Conservation (phyloP, 2,329 filamentous ascomycete species). For the Claviceps lovelessii region DNA sequence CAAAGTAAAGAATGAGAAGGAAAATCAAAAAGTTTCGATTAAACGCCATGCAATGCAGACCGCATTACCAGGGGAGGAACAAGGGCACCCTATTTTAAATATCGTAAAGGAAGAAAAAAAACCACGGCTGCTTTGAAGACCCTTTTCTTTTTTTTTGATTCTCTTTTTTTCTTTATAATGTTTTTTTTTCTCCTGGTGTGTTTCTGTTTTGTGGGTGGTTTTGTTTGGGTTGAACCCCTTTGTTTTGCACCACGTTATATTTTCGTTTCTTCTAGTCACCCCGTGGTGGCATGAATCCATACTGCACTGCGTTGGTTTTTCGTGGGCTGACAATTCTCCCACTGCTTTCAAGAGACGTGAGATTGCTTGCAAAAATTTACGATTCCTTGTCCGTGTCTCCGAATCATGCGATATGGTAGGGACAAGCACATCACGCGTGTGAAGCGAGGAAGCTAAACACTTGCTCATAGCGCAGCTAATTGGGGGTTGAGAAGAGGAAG, state of each 20-base stretch:
- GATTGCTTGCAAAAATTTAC: not conserved
- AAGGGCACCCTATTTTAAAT: constrained; percentile 4
- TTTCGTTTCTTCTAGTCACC: too few species aligned
- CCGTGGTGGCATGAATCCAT: too few species aligned
- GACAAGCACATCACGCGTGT: not conserved
- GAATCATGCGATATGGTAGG: not conserved
- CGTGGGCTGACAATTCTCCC: too few species aligned
- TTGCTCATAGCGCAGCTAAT: not conserved
- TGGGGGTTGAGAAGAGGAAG: not conserved
- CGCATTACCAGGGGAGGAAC: constrained; percentile 17
- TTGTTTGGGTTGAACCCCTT: not conserved
- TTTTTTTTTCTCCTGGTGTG: too few species aligned
- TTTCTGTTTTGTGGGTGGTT: not conserved
- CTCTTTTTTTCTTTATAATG: not conserved
- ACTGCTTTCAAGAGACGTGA: not conserved
- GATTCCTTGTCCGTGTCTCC: not conserved
- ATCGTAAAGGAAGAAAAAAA: constrained; percentile 5
- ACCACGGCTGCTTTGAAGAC: not conserved
- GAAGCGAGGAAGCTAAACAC: not conserved
- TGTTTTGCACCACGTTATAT: too few species aligned
- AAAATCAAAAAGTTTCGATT: not conserved
- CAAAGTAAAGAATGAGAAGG: not conserved
- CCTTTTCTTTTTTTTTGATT: not conserved
- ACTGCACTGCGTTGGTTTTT: too few species aligned
- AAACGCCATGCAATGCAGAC: constrained; percentile 27